phyloP scores from a whole-genome alignment of 768 basidiomycete genomes.

The Sarcomyxa edulis region DNA sequence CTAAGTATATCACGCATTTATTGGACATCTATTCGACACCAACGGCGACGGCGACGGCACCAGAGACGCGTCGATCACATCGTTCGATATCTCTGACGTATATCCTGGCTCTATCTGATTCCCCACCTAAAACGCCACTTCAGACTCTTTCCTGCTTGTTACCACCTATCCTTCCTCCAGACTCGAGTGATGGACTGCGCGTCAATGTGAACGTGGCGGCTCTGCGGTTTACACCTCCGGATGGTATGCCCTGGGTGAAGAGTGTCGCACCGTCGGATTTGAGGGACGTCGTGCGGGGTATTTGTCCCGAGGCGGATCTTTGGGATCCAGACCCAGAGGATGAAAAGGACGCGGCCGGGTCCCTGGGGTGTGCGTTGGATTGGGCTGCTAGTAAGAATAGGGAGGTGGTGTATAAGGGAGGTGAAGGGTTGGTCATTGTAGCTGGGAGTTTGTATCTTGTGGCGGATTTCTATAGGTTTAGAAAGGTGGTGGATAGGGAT shows the following conservation, averaged over 20 bases:
- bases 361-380: constrained; percentile 28
- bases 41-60: constrained; percentile 7
- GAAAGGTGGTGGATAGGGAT: constrained; percentile 8
- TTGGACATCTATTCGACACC: constrained; percentile 9
- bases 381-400: constrained; percentile 48
- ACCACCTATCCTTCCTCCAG: constrained; percentile 57
- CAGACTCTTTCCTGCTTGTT: constrained; percentile 65
- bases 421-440: constrained; percentile 55
- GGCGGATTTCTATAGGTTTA: constrained; percentile 82
- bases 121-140: constrained; percentile 76
- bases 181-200: constrained; percentile 21
- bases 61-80: too few species aligned
- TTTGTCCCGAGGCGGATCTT: constrained; percentile 41
- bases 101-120: constrained; percentile 79
- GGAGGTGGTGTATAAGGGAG: constrained; percentile 17
- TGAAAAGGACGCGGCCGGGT: constrained; percentile 8
- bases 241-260: constrained; percentile 93
- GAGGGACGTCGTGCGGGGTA: constrained; percentile 31
- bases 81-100: constrained; percentile 48
- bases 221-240: constrained; percentile 66
- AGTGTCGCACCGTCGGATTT: constrained; percentile 52
- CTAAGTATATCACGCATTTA: constrained; percentile 52
- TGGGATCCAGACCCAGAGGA: constrained; percentile 35
- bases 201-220: constrained; percentile 46
- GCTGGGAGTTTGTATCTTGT: constrained; percentile 94